These are phyloP conservation scores for Jamesozyma piceae DNA, from an alignment of 805 yeast genomes.

Conservation along the genomic window DNA sequence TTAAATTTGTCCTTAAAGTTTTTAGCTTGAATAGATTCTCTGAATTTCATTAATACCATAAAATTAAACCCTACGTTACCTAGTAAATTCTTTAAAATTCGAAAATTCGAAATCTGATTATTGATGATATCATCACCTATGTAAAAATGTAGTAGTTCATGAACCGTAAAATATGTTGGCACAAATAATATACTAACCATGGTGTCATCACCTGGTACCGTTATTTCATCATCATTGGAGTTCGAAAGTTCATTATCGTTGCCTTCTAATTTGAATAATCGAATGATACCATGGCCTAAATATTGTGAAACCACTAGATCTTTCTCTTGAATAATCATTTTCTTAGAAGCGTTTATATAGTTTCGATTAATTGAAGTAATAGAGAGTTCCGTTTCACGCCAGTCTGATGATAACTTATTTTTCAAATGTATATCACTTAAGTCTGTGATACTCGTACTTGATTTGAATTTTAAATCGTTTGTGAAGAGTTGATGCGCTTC, in stretches of 20 bases:
- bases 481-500: slow-evolving; percentile 9
- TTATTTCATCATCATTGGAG: slow-evolving; percentile 11
- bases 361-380: neutral
- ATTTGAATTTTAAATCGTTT: neutral
- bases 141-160: slow-evolving; percentile 66
- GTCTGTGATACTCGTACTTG: neutral
- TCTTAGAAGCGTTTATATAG: neutral
- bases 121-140: slow-evolving; percentile 52
- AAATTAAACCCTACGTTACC: slow-evolving; percentile 46
- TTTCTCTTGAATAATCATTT: slow-evolving; percentile 4
- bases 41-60: slow-evolving; percentile 70
- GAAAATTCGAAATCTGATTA: slow-evolving; percentile 54
- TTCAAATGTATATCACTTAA: no score
- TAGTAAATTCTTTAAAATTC: slow-evolving; percentile 57
- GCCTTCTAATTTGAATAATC: slow-evolving; percentile 45
- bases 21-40: slow-evolving; percentile 45
- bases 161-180: slow-evolving; percentile 79
- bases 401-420: slow-evolving; percentile 6
- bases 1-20: slow-evolving; percentile 56
- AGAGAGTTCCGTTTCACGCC: slow-evolving; percentile 10
- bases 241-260: neutral
- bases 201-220: slow-evolving; percentile 45
- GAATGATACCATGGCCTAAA: slow-evolving; percentile 65
- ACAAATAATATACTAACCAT: slow-evolving; percentile 76
- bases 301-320: slow-evolving; percentile 40